Base-by-base conservation (phyloP, 805 yeast species). In the Lipomyces japonicus region DNA sequence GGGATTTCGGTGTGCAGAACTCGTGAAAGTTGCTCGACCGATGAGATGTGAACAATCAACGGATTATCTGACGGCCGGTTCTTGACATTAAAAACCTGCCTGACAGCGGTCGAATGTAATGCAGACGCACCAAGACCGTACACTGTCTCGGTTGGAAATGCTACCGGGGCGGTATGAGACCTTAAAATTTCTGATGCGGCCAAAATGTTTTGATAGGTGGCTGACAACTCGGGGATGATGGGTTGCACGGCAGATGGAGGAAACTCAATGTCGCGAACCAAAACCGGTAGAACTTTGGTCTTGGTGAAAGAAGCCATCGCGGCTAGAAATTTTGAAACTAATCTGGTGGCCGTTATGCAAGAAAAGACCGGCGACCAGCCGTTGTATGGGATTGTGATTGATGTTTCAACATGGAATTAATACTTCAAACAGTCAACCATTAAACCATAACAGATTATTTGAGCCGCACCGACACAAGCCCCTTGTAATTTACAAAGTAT, bases 41-140 rank as follows among this genome's bases (percentile, higher is more conserved):
- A 84, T 0, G 96, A 80, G 1, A 93, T 80, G 65, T 93, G 98
- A 0, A 95, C 81, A 46, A 93, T 93, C 53, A 93, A 71, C 2
- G 98, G 98, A 62, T 93, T 93, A 67, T 93, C 98, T 4, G 95
- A 81, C 0, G 98, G 98, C 57, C 98, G 75, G 64, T 89, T 88
- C 62, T 93, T 93, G 24, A 97, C 97, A 23, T 68, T 73, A 66
- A 89, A 93, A 7, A 93, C 93, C 39, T 82, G 78, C 50, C 68
- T 65, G 2, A 90, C 96, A 0, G 95, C 77, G 3, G 77, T 79
- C 46, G 88, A 88, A 46, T 73, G 75, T 43, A 86, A 70, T 0
- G 95, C 86, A 2, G 90, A 83, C 0, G 93, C 98, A 0, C 96
- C 98, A 0, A 93, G 74, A 0, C 98, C 98, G 66, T 93, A 93